phyloP scores from a whole-genome alignment of 139 green algal genomes.

The Chlorokybus atmophyticus region DNA sequence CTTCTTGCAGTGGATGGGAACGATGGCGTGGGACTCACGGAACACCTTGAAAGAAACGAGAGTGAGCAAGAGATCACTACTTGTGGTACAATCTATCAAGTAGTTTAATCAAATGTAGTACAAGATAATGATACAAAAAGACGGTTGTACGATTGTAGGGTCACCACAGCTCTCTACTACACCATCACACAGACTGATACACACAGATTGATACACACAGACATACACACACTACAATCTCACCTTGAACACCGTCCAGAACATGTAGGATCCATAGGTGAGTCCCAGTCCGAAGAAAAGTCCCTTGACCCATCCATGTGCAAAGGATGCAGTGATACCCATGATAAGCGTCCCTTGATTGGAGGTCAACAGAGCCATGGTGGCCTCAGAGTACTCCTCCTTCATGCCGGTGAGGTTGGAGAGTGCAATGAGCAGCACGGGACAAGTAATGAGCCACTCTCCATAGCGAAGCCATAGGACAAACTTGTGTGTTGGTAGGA shows the following conservation, averaged over 20 bases:
- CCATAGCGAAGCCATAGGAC: constrained; percentile 15
- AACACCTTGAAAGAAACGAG: too few relatives aligned
- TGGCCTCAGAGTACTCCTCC: constrained; percentile 43
- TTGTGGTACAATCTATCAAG: too few relatives aligned
- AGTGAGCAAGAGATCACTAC: too few relatives aligned
- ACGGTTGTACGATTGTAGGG: too few relatives aligned
- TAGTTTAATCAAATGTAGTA: too few relatives aligned
- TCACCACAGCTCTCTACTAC: too few relatives aligned
- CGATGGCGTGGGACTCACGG: too few relatives aligned
- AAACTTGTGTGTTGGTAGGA: not conserved
- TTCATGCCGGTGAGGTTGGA: constrained; percentile 41
- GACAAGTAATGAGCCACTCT: constrained; percentile 42
- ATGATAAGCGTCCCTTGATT: constrained; percentile 28
- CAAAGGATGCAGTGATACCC: not conserved
- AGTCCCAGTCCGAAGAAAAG: not conserved
- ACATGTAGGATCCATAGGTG: not conserved
- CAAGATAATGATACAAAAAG: too few relatives aligned
- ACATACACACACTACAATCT: too few relatives aligned
- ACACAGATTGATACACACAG: too few relatives aligned
- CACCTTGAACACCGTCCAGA: not conserved
- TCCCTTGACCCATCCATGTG: not conserved
- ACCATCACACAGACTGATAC: too few relatives aligned
- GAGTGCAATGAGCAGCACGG: constrained; percentile 41
- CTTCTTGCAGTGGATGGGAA: too few relatives aligned
- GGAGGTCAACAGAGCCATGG: constrained; percentile 38